Evolutionary conservation across 176 grass and related monocot genomes (phyloP), one percentile per base, ranked within the genome.

Genomic region (Tillandsia fasciculata): DNA sequence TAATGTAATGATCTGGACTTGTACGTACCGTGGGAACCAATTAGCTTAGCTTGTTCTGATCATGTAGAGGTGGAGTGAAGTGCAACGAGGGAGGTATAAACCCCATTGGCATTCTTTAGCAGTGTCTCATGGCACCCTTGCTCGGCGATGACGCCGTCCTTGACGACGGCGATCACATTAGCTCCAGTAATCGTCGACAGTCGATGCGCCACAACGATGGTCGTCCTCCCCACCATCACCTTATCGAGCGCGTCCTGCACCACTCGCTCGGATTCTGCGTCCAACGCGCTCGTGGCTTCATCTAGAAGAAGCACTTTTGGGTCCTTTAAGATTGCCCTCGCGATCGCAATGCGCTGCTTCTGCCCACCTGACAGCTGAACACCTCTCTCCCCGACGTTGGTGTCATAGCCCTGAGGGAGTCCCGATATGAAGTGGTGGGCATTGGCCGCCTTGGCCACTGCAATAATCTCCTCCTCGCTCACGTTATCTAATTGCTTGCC

Each of bases 311-410:
- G 70, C 73, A 87, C 23, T 64, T 54, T 77, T 8, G 83, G 83
- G 49, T 85, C 69, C 73, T 65, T 80, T 12, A 85, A 74, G 53
- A 85, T 64, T 6, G 83, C 87, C 81, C 87, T 83, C 2, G 87
- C 83, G 12, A 90, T 90, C 51, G 87, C 83, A 15, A 90, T 90
- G 17, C 87, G 76, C 64, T 86, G 87, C 83, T 86, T 86, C 74
- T 91, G 88, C 50, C 88, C 88, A 1, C 88, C 83, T 2, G 88
- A 86, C 1, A 91, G 71, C 70, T 91, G 88, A 50, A 86, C 73
- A 6, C 83, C 88, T 8, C 88, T 64, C 67, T 91, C 88, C 10
- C 88, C 88, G 1, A 91, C 88, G 42, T 20, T 82, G 3, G 88
- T 91, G 20, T 83, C 65, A 49, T 89, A 89, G 28, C 86, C 90